phyloP scores from a whole-genome alignment of 2,329 filamentous ascomycete species.

The Paracamarosporium sp. region DNA sequence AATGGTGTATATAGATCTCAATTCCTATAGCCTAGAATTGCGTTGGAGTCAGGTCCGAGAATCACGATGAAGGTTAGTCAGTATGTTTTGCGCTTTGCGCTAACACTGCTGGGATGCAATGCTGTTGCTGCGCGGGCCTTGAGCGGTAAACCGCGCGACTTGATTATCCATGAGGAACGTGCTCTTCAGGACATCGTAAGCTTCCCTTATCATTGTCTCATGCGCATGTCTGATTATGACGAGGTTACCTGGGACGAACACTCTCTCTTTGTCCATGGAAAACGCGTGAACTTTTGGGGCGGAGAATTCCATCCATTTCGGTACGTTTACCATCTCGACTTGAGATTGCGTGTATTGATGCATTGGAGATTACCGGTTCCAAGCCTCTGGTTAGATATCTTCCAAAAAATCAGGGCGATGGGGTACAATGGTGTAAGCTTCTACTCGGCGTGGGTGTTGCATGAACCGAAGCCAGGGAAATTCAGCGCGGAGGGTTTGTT shows the following conservation, averaged over 20 bases:
- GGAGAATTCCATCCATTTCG: constrained; percentile 75
- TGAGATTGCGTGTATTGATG: neutral
- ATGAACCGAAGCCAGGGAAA: constrained; percentile 73
- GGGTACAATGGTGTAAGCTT: constrained; percentile 81
- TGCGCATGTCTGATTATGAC: neutral
- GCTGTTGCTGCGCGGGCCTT: constrained; percentile 44
- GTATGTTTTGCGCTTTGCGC: neutral
- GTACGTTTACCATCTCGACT: constrained; percentile 30
- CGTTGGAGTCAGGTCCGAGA: neutral
- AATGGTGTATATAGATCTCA: neutral
- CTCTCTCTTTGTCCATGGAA: constrained; percentile 71
- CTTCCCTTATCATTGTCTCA: neutral
- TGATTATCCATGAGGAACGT: constrained; percentile 55
- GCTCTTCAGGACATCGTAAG: constrained; percentile 62
- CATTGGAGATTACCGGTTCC: constrained; percentile 61
- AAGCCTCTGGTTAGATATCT: constrained; percentile 70
- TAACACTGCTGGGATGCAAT: neutral
- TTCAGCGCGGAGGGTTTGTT: constrained; percentile 76
- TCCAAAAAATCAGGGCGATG: constrained; percentile 80
- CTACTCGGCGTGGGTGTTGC: constrained; percentile 76
- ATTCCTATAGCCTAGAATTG: neutral
- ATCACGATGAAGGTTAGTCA: neutral
- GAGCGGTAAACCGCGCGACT: constrained; percentile 54
- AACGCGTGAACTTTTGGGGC: constrained; percentile 72
- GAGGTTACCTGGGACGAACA: constrained; percentile 73